Evolutionary conservation across 2,329 filamentous ascomycete species (phyloP).

Genomic region (Chalaropsis ovoidea): DNA sequence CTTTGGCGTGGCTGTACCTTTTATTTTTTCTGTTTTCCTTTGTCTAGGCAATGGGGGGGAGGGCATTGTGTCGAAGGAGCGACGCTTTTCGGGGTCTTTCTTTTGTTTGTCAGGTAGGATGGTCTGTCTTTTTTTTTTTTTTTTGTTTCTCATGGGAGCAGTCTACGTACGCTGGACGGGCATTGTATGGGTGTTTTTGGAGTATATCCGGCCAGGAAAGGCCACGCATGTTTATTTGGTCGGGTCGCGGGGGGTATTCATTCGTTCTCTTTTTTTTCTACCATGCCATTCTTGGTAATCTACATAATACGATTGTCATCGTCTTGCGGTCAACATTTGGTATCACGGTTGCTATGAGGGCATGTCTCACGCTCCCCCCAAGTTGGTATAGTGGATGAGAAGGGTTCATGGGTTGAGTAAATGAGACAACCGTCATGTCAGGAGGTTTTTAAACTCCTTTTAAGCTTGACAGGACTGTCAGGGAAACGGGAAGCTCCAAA

Average conservation of each 20-base stretch:
- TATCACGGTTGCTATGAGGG: too few relatives aligned
- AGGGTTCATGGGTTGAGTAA: too few relatives aligned
- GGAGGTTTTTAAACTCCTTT: too few relatives aligned
- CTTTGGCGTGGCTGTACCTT: background rate
- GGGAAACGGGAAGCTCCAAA: too few relatives aligned
- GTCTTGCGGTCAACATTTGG: background rate
- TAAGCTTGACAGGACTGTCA: too few relatives aligned
- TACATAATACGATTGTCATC: conserved; percentile 1
- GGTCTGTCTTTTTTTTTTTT: background rate
- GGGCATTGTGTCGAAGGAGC: background rate
- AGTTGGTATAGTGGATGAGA: too few relatives aligned
- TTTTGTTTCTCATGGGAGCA: background rate
- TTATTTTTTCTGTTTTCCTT: conserved; percentile 10
- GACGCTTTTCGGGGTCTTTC: conserved; percentile 1
- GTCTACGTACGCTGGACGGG: background rate
- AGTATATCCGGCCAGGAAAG: background rate
- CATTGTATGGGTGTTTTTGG: conserved; percentile 6
- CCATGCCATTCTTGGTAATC: background rate
- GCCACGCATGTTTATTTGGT: background rate
- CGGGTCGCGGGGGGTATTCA: background rate
- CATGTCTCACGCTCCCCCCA: too few relatives aligned
- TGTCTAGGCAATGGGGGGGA: too few relatives aligned
- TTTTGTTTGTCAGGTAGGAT: background rate
- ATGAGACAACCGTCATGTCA: too few relatives aligned
- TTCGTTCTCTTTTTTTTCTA: background rate